Base-by-base conservation (phyloP, 768 basidiomycete species). In the Calvatia gigantea region DNA sequence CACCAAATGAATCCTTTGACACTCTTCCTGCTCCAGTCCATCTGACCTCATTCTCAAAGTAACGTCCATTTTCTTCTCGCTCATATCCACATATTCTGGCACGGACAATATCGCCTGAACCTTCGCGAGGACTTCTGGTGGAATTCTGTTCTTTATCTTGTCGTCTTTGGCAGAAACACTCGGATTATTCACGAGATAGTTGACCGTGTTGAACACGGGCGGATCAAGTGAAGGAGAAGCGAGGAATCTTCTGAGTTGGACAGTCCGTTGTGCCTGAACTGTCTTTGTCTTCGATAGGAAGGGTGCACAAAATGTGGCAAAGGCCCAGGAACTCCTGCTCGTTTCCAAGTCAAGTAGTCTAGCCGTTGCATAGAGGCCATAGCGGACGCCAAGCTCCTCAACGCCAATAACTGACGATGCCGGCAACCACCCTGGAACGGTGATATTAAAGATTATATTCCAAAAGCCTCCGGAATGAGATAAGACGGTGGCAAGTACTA, bases 381-480 rank as follows among this genome's bases (percentile, higher is more conserved):
- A 93, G 51, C 77, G 78, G 5, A 82, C 81, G 19, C 87, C 87
- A 31, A 79, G 64, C 11, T 75, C 75, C 17, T 77, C 75, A 14
- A 76, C 67, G 23, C 84, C 82, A 56, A 83, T 78, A 2, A 50
- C 62, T 23, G 82, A 73, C 14, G 82, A 77, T 1, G 78, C 75
- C 6, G 94, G 94, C 2, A 97, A 77, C 94, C 94, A 96, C 15
- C 93, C 94, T 4, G 94, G 93, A n/a, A 95, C 72, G 14, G 82
- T 78, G 3, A 97, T 70, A 67, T 93, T 86, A 67, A 95, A 96
- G 15, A 85, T 74, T 53, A 93, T 74, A 60, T 87, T 84, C 86
- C 92, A 92, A 31, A 69, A 69, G 61, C 73, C 79, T 81, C 57
- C 27, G 47, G 29, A 21, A 45, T 51, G 23, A 57, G 28, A 31